Evolutionary conservation across 2,329 filamentous ascomycete genomes (phyloP).

Genomic region (Seiridium unicorne): DNA sequence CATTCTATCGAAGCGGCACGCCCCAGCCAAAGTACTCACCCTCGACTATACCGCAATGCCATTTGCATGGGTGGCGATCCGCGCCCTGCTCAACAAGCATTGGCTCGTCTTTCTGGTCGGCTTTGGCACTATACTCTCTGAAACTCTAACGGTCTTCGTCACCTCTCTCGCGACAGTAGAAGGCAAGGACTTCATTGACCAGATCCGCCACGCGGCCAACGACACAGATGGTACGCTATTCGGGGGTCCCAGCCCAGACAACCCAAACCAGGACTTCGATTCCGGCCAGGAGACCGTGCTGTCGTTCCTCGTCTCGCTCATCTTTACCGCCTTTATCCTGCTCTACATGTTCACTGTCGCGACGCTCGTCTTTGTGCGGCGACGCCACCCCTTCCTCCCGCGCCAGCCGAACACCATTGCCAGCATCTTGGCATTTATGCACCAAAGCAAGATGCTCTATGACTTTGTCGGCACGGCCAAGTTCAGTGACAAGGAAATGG

Average conservation of each 20-base stretch:
- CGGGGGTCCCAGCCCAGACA: slow-evolving; percentile 1
- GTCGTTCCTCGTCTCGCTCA: slow-evolving; percentile 67
- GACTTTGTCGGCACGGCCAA: slow-evolving; percentile 71
- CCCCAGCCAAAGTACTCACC: slow-evolving; percentile 62
- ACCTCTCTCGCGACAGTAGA: slow-evolving; percentile 65
- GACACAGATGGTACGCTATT: slow-evolving; percentile 12
- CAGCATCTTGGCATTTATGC: slow-evolving; percentile 72
- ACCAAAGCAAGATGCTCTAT: slow-evolving; percentile 77
- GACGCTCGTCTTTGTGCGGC: slow-evolving; percentile 56
- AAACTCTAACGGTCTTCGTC: slow-evolving; percentile 69
- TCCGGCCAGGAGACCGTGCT: slow-evolving; percentile 58
- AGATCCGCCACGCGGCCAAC: slow-evolving; percentile 16
- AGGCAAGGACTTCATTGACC: slow-evolving; percentile 56
- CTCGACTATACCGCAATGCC: slow-evolving; percentile 74
- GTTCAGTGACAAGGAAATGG: slow-evolving; percentile 61
- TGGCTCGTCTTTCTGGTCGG: slow-evolving; percentile 67
- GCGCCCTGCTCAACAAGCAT: slow-evolving; percentile 62
- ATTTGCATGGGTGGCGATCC: slow-evolving; percentile 62
- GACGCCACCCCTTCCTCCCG: slow-evolving; percentile 70
- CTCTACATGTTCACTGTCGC: slow-evolving; percentile 62
- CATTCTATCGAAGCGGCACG: slow-evolving; percentile 64
- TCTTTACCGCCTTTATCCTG: slow-evolving; percentile 62
- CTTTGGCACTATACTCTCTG: slow-evolving; percentile 68
- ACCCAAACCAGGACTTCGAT: slow-evolving; percentile 33
- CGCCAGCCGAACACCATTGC: slow-evolving; percentile 78